phyloP scores from a whole-genome alignment of 2,329 filamentous ascomycete genomes.

The Aspergillus glaucus region DNA sequence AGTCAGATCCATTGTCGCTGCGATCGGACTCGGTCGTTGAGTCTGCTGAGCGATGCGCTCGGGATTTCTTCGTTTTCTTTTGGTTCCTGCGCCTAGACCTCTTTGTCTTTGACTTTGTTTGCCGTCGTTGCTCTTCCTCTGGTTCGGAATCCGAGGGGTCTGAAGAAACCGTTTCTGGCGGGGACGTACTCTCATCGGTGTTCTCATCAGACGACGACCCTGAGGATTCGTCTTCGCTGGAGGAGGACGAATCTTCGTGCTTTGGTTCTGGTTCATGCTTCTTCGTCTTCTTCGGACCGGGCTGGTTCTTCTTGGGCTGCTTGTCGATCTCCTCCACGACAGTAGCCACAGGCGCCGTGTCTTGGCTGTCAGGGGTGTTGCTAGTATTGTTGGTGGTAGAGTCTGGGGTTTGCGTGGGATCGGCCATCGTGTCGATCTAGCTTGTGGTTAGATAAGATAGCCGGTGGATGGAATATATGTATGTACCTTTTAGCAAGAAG shows the following conservation, averaged over 20 bases:
- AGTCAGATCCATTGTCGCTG: constrained; percentile 18
- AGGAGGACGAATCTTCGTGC: constrained; percentile 14
- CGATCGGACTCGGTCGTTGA: constrained; percentile 23
- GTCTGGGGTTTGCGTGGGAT: neutral
- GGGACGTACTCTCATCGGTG: constrained; percentile 14
- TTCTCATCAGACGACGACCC: constrained; percentile 14
- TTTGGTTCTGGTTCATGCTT: constrained; percentile 14
- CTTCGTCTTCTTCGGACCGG: constrained; percentile 8
- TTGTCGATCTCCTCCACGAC: constrained; percentile 26
- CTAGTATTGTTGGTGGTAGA: too few relatives aligned
- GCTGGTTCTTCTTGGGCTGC: constrained; percentile 19
- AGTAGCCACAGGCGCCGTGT: constrained; percentile 14
- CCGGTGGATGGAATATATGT: too few relatives aligned
- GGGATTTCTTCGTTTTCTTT: constrained; percentile 33
- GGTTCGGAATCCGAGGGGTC: constrained; percentile 16
- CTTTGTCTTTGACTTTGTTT: constrained; percentile 31
- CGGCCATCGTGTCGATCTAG: neutral
- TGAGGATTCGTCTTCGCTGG: constrained; percentile 14
- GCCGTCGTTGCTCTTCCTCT: constrained; percentile 27
- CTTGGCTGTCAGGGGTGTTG: constrained; percentile 19
- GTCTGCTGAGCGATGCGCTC: constrained; percentile 19
- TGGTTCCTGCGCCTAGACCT: constrained; percentile 22
- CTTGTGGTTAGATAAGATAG: neutral
- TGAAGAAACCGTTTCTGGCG: constrained; percentile 4
- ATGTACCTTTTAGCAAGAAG: neutral